Base-by-base conservation (phyloP, 2,329 filamentous ascomycete genomes). In the Penicillium nordicum region DNA sequence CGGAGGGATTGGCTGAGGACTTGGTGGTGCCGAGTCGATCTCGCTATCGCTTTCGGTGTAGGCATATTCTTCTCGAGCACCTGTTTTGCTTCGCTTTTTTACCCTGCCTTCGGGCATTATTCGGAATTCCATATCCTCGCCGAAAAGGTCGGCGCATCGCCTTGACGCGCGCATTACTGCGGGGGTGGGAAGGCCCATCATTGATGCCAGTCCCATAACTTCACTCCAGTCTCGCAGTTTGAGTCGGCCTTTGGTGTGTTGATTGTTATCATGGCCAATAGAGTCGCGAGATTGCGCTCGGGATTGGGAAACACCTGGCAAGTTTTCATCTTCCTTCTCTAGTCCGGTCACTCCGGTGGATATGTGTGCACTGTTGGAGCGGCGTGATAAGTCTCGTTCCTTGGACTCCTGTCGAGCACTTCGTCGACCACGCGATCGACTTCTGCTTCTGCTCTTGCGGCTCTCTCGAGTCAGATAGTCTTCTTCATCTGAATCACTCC, bases 201-300 rank as follows among this genome's bases (percentile, higher is more conserved):
- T 75, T 0, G 89, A 82, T 3, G 93, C 93, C 0, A 91, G 80
- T 0, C 89, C 89, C 29, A 97, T 75, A 1, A 97, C 83, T 63
- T 96, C 90, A 63, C 86, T 88, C 93, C 93, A 97, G 74, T 95
- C 89, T 23, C 89, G 82, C 12, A 85, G 76, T 29, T 69, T 68
- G 36, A 67, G 65, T 51, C 58, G 63, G 54, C 34, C 54, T 21
- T 32, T 60, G 53, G 45, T 48, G 58, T 27, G 32, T 34, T 30
- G 59, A 48, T 29, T 49, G 49, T 45, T 57, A 41, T 38, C 43
- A 16, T 21, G 34, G 14, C 52, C 43, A n/a, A 50, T 34, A n/a
- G 36, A 30, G 1, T 51, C 60, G 16, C 57, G 23, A 4, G 67
- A 67, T 9, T 59, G 56, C 3, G 54, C 57, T 14, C 59, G 57